A percentile compares a stretch with the other conserved stretches of the same genome.
Evolutionary conservation across 176 grass and related monocot species (phyloP).

Genomic region (Oryza glumipatula): DNA sequence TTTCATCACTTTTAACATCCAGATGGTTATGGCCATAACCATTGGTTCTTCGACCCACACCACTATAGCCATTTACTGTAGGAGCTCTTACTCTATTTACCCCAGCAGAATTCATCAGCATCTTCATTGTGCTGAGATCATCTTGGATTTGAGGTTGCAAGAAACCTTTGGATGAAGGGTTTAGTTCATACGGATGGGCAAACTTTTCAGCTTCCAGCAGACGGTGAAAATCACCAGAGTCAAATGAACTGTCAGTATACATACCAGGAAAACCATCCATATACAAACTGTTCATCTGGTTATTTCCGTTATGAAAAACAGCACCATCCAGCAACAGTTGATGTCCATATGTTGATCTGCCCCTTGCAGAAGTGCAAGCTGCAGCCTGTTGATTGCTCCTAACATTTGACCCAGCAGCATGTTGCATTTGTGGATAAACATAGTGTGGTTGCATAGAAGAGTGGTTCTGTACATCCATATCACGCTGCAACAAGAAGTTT

Average conservation of each 20-base stretch:
- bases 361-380: background rate
- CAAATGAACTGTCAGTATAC: slow-evolving; percentile 45
- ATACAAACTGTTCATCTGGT: slow-evolving; percentile 27
- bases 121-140: slow-evolving; percentile 26
- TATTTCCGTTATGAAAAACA: slow-evolving; percentile 36
- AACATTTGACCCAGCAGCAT: slow-evolving; percentile 39
- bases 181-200: slow-evolving; percentile 22
- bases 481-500: slow-evolving; percentile 37
- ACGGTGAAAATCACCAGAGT: slow-evolving; percentile 24
- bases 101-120: slow-evolving; percentile 30
- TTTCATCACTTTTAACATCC: slow-evolving; percentile 33
- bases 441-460: slow-evolving; percentile 35
- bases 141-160: slow-evolving; percentile 18
- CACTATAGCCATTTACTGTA: slow-evolving; percentile 32
- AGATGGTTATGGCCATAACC: slow-evolving; percentile 8
- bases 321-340: slow-evolving; percentile 14
- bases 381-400: slow-evolving; percentile 40
- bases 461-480: slow-evolving; percentile 41
- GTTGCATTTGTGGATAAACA: slow-evolving; percentile 48
- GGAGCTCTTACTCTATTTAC: slow-evolving; percentile 38
- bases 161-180: slow-evolving; percentile 19
- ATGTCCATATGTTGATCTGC: slow-evolving; percentile 35
- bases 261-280: slow-evolving; percentile 22
- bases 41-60: slow-evolving; percentile 28
- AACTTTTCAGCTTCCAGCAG: slow-evolving; percentile 43